A percentile compares a stretch with the other conserved stretches of the same genome.
phyloP scores from a whole-genome alignment of 2,329 filamentous ascomycete species.

The Setomelanomma holmii region DNA sequence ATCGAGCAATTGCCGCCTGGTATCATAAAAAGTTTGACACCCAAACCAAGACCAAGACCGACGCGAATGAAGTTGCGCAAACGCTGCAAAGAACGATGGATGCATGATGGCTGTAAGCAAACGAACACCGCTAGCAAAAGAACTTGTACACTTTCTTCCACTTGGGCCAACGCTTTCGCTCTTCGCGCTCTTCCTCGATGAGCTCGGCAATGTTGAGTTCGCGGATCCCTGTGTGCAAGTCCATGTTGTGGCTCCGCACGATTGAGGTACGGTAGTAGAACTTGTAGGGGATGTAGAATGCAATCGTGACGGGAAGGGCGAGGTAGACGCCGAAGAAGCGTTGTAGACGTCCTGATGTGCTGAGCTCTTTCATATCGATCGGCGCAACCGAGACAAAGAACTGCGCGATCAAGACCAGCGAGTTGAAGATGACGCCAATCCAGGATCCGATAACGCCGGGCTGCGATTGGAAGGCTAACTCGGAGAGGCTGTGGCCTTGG shows the following conservation, averaged over 20 bases:
- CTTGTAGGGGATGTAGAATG: conserved; percentile 79
- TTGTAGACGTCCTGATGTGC: conserved; percentile 57
- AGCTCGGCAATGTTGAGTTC: conserved; percentile 83
- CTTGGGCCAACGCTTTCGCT: conserved; percentile 63
- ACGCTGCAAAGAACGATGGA: conserved; percentile 20
- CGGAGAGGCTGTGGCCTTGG: conserved; percentile 70
- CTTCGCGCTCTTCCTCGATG: conserved; percentile 79
- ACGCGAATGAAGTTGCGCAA: conserved; percentile 12
- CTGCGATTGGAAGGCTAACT: conserved; percentile 83
- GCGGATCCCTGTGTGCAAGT: conserved; percentile 82
- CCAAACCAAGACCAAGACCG: conserved; percentile 6
- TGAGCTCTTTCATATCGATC: conserved; percentile 62
- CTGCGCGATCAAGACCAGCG: conserved; percentile 78
- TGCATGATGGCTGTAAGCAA: background rate
- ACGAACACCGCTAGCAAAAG: conserved; percentile 48
- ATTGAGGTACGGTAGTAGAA: conserved; percentile 73
- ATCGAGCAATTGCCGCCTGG: conserved; percentile 39
- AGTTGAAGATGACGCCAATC: conserved; percentile 77
- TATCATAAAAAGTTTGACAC: conserved; percentile 33
- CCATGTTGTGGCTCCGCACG: conserved; percentile 76
- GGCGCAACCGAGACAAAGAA: conserved; percentile 89
- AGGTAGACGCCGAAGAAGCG: conserved; percentile 79
- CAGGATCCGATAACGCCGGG: conserved; percentile 81
- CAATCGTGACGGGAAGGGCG: conserved; percentile 70
- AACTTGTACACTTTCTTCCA: conserved; percentile 60